Evolutionary conservation across 495 filamentous ascomycete species (phyloP).

Genomic region (Hypoxylon intermedium): DNA sequence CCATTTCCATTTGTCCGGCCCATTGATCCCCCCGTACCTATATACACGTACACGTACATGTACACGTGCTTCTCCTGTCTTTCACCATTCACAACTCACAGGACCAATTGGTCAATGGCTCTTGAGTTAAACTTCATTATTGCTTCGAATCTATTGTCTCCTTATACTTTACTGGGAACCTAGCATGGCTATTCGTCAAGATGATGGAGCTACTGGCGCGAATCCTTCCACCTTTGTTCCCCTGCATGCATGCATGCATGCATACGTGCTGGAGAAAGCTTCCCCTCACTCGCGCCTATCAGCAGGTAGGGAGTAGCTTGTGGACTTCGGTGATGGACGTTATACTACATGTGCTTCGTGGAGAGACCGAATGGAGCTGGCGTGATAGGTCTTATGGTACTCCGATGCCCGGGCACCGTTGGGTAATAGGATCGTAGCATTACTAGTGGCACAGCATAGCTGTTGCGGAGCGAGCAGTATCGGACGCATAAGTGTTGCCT

Average conservation of each 20-base stretch:
- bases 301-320: background rate
- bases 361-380: no score
- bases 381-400: background rate
- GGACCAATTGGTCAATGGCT: no score
- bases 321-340: no score
- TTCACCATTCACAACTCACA: background rate
- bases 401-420: background rate
- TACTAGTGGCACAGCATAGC: background rate
- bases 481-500: background rate
- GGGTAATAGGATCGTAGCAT: background rate
- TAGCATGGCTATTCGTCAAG: no score
- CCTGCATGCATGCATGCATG: no score
- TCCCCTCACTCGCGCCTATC: slow-evolving; percentile 25
- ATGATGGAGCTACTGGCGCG: slow-evolving; percentile 19
- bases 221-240: slow-evolving; percentile 27
- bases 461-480: no score
- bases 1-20: slow-evolving; percentile 29
- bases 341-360: no score
- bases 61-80: background rate
- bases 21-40: slow-evolving; percentile 4
- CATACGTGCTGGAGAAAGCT: slow-evolving; percentile 3
- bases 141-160: no score
- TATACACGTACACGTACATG: background rate
- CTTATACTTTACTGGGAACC: no score
- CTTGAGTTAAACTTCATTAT: no score